Base-by-base conservation (phyloP, 768 basidiomycete genomes). In the Termitomyces sp. region DNA sequence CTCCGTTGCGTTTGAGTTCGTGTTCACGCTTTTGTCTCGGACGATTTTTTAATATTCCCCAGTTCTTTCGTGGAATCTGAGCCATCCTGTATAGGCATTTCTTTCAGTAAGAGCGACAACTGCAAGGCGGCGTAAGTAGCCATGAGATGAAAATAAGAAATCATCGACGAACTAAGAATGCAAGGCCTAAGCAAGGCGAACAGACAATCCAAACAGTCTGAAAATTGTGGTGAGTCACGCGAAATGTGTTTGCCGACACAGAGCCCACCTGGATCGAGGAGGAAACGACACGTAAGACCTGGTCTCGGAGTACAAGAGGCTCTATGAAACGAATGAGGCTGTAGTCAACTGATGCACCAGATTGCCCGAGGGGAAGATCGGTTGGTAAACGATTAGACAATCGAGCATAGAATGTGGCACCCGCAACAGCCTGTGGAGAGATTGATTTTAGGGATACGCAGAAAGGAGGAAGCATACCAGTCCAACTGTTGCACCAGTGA, bases 401-500 rank as follows among this genome's bases (percentile, higher is more conserved):
- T 50, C 77, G 73, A 42, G 74, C 79, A 65, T 85, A 77, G 68
- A 88, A 91, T 56, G 89, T 75, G 41, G 88, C 81, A 17, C 90
- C 89, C 52, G 90, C 84, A 28, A 88, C 75, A 45, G 90, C 82
- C 90, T 93, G 62, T 45, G 60, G 22, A 40, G 50, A 49, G 53
- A 57, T 65, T 53, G 63, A 59, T 62, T 63, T 54, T 53, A 45
- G 55, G 32, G 40, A 51, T 40, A 42, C 47, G 38, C 35, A 44
- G 34, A 19, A 19, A 47, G 35, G 22, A 54, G 51, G 19, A 32
- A 46, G 66, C 85, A 62, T 68, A 90, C 90, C 72, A 93, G 69
- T 58, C 90, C 90, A 38, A 87, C 75, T 2, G 90, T 91, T 32
- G 90, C 88, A 9, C 90, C 90, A 37, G 90, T 92, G 70, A 93